phyloP scores from a whole-genome alignment of 768 basidiomycete genomes.

The Saitozyma sp. region DNA sequence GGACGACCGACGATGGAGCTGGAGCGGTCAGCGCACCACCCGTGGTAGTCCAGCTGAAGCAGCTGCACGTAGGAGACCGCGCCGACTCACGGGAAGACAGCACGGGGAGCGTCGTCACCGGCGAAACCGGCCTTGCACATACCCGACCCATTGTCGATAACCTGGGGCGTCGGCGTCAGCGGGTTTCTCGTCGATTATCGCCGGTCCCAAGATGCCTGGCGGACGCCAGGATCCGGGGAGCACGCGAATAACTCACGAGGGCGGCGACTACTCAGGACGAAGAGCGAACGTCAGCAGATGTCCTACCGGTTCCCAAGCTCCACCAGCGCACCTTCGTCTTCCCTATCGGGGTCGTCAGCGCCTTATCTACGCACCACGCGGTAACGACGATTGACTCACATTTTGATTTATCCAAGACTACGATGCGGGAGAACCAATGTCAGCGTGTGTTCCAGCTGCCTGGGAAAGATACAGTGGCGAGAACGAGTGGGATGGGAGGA shows the following conservation, averaged over 20 bases:
- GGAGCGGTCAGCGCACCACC: conserved; percentile 4
- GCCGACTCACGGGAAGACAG: conserved; percentile 83
- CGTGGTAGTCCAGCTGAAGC: conserved; percentile 2
- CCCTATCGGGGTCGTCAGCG: conserved; percentile 8
- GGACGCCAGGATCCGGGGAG: not conserved
- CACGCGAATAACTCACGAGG: conserved; percentile 23
- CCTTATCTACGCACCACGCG: not conserved
- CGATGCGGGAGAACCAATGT: no score
- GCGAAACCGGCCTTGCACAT: conserved; percentile 97
- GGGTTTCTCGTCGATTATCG: not conserved
- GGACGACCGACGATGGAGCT: conserved; percentile 90
- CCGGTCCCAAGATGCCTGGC: not conserved
- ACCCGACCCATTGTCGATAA: conserved; percentile 66
- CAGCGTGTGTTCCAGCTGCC: no score
- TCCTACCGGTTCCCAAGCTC: not conserved
- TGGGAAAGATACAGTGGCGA: no score
- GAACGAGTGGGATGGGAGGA: no score
- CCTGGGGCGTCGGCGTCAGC: conserved; percentile 16
- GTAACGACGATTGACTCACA: not conserved
- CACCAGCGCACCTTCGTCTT: conserved; percentile 26
- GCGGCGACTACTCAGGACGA: conserved; percentile 31
- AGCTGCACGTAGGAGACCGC: conserved; percentile 24
- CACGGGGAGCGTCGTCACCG: conserved; percentile 87
- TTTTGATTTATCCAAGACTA: no score
- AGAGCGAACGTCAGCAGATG: not conserved